Evolutionary conservation across 257 asterid genomes (phyloP).

Genomic region (Plantago elongata): DNA sequence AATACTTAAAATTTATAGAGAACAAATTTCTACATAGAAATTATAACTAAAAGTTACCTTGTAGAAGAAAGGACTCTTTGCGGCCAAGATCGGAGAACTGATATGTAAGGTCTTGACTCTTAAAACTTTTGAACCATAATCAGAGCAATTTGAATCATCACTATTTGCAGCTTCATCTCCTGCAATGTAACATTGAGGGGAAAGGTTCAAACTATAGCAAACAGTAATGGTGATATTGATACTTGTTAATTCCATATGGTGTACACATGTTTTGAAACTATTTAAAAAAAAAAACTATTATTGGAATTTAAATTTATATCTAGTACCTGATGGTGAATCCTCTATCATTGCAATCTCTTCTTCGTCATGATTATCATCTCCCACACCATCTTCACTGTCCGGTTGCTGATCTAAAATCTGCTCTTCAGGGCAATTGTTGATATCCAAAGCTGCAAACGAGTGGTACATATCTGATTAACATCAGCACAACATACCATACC

Average conservation of each 20-base stretch:
- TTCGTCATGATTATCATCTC: conserved; percentile 60
- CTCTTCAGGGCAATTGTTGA: conserved; percentile 69
- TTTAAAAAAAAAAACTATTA: background rate
- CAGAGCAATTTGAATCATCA: conserved; percentile 66
- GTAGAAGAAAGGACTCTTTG: conserved; percentile 53
- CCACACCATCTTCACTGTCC: conserved; percentile 53
- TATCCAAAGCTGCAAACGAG: conserved; percentile 97
- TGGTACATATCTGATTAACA: conserved; percentile 85
- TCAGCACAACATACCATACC: conserved; percentile 40
- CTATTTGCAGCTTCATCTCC: conserved; percentile 33
- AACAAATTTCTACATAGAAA: background rate
- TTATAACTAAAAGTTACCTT: conserved; percentile 30
- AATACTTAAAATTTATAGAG: conserved; percentile 18
- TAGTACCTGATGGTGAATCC: conserved; percentile 64
- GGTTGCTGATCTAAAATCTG: conserved; percentile 59
- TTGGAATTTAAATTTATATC: background rate
- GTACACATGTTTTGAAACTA: background rate
- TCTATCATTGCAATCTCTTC: conserved; percentile 68
- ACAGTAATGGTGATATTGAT: no score
- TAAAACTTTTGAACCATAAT: conserved; percentile 47
- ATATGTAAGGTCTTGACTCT: conserved; percentile 46
- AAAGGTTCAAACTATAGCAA: conserved; percentile 8
- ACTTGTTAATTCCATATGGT: no score
- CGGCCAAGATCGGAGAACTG: conserved; percentile 57
- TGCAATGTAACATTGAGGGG: conserved; percentile 7